Evolutionary conservation across 1,284 basidiomycete species (phyloP).

Genomic region (Cryptococcus hybrid): DNA sequence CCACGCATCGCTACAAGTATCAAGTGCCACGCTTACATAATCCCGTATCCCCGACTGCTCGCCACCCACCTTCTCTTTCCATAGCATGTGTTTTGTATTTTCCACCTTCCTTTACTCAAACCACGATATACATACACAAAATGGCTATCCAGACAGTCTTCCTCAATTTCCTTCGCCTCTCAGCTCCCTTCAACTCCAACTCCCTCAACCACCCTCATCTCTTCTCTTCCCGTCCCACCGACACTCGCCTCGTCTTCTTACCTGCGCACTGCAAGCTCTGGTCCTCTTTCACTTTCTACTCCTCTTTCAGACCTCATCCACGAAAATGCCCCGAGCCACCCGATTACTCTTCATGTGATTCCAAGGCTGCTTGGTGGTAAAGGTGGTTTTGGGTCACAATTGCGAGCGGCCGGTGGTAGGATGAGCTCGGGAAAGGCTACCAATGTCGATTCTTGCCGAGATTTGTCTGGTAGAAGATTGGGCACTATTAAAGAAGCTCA

Average conservation of each 20-base stretch:
- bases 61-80: too few species aligned
- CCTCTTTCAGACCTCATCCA: slow-evolving; percentile 17
- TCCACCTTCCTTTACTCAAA: too few species aligned
- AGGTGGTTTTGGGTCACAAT: slow-evolving; percentile 94
- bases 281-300: slow-evolving; percentile 20
- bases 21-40: too few species aligned
- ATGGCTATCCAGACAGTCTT: too few species aligned
- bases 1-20: too few species aligned
- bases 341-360: slow-evolving; percentile 42
- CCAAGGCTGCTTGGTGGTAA: slow-evolving; percentile 78
- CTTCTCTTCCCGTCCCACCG: slow-evolving; percentile 14
- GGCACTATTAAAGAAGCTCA: slow-evolving; percentile 96
- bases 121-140: too few species aligned
- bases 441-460: slow-evolving; percentile 94
- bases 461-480: slow-evolving; percentile 82
- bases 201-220: slow-evolving; percentile 19
- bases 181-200: slow-evolving; percentile 16
- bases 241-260: slow-evolving; percentile 18
- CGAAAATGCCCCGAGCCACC: slow-evolving; percentile 11
- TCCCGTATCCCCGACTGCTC: too few species aligned
- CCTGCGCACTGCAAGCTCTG: slow-evolving; percentile 34
- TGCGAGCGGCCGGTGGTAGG: slow-evolving; percentile 92
- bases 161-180: slow-evolving; percentile 36
- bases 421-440: slow-evolving; percentile 95
- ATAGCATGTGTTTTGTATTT: too few species aligned